These are phyloP conservation scores for Aspergillus ochraceus DNA, from an alignment of 2,329 filamentous ascomycete species.

Conservation along the genomic window DNA sequence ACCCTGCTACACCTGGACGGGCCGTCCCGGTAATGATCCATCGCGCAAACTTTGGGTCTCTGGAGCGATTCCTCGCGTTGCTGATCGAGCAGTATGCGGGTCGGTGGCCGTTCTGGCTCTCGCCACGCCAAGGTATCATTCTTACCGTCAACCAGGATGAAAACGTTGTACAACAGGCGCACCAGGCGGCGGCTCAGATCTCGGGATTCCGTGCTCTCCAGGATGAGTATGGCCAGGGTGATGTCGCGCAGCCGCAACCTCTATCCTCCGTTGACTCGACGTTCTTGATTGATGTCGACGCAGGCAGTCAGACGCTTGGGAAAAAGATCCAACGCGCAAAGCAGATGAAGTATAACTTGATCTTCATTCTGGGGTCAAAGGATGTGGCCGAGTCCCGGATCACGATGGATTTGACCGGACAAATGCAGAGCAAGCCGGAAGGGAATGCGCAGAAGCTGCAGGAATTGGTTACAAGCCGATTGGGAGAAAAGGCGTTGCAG, in stretches of 20 bases:
- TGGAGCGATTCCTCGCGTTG: slow-evolving; percentile 82
- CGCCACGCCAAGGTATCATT: slow-evolving; percentile 73
- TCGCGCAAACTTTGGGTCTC: slow-evolving; percentile 77
- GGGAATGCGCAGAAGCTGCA: slow-evolving; percentile 27
- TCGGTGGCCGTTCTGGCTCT: slow-evolving; percentile 85
- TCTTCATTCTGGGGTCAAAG: slow-evolving; percentile 69
- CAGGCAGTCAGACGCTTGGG: slow-evolving; percentile 59
- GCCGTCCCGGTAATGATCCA: slow-evolving; percentile 79
- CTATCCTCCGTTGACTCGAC: slow-evolving; percentile 57
- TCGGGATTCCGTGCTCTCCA: slow-evolving; percentile 38
- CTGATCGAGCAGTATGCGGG: slow-evolving; percentile 81
- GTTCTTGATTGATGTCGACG: slow-evolving; percentile 70
- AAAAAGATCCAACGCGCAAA: slow-evolving; percentile 75
- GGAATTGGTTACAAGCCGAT: slow-evolving; percentile 22
- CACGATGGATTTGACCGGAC: slow-evolving; percentile 42
- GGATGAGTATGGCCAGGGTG: slow-evolving; percentile 15
- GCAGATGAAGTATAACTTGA: slow-evolving; percentile 68
- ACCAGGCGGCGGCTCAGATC: slow-evolving; percentile 54
- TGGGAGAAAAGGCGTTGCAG: slow-evolving; percentile 29
- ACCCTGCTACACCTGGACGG: slow-evolving; percentile 50
- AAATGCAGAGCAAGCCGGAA: slow-evolving; percentile 43
- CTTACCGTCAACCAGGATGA: slow-evolving; percentile 66
- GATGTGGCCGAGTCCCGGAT: slow-evolving; percentile 63
- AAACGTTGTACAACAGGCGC: slow-evolving; percentile 46
- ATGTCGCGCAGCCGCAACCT: slow-evolving; percentile 31